A percentile compares a stretch with the other conserved stretches of the same genome.
Conservation (phyloP, 345 rosid genomes). For the Eucalyptus sp. region DNA sequence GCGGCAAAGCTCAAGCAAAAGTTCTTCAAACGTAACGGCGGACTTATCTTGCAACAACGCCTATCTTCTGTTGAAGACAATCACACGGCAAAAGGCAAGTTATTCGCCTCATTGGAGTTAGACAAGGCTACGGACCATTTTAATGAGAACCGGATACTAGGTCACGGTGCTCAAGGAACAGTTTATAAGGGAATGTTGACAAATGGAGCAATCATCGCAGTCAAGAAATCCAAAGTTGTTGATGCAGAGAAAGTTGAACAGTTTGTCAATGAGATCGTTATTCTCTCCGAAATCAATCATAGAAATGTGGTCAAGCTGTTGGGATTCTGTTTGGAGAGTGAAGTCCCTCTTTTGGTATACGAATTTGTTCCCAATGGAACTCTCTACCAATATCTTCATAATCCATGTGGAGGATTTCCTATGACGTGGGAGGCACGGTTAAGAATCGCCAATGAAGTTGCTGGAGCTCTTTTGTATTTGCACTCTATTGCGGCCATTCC, state of each 20-base stretch:
- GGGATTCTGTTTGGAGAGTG: background rate
- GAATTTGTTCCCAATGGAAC: background rate
- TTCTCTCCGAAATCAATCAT: background rate
- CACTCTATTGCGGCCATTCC: background rate
- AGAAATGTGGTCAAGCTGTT: background rate
- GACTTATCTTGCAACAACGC: background rate
- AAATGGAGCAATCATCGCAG: background rate
- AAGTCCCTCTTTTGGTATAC: background rate
- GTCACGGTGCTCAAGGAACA: background rate
- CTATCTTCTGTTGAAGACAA: background rate
- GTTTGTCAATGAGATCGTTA: background rate
- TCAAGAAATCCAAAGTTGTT: background rate
- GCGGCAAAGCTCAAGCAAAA: background rate
- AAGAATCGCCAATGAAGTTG: background rate
- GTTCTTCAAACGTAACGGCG: background rate
- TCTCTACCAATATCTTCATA: background rate
- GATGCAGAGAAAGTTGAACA: background rate
- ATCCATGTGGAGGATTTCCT: background rate
- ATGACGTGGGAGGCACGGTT: background rate
- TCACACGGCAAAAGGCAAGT: background rate
- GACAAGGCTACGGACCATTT: background rate
- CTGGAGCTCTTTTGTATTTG: background rate
- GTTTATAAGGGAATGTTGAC: background rate
- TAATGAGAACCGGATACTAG: background rate
- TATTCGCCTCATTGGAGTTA: background rate